phyloP scores from a whole-genome alignment of 345 rosid species.

The Camelina sativa region DNA sequence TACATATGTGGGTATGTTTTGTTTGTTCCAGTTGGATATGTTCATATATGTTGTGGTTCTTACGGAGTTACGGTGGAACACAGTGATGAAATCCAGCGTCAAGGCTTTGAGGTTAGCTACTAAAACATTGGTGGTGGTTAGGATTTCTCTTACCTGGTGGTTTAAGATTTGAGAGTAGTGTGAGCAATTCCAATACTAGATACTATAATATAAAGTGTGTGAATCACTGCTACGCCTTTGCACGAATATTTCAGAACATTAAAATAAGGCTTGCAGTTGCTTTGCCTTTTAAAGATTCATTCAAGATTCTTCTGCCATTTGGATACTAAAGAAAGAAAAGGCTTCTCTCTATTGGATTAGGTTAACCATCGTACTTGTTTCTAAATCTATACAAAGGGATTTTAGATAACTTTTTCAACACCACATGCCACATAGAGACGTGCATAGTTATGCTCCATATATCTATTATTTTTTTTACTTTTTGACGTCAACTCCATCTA shows the following conservation, averaged over 20 bases:
- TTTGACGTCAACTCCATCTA: neutral
- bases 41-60: too few species aligned
- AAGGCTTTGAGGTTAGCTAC: too few species aligned
- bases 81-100: too few species aligned
- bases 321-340: neutral
- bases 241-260: slow-evolving; percentile 1
- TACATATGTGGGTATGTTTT: too few species aligned
- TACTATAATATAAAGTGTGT: neutral
- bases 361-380: slow-evolving; percentile 26
- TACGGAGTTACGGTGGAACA: too few species aligned
- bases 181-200: neutral
- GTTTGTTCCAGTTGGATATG: too few species aligned
- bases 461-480: neutral
- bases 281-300: slow-evolving; percentile 9
- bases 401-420: slow-evolving; percentile 7
- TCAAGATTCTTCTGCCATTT: slow-evolving; percentile 23
- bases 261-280: slow-evolving; percentile 3
- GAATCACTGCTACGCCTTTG: slow-evolving; percentile 5
- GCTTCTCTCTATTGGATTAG: slow-evolving; percentile 19
- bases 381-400: slow-evolving; percentile 1
- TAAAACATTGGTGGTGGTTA: too few species aligned
- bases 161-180: neutral
- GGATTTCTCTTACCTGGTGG: neutral
- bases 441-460: slow-evolving; percentile 35
- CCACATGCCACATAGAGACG: slow-evolving; percentile 39